Evolutionary conservation across 495 filamentous ascomycete genomes (phyloP), one percentile per base, ranked within the genome.

Genomic region (Cladorrhinum samala): DNA sequence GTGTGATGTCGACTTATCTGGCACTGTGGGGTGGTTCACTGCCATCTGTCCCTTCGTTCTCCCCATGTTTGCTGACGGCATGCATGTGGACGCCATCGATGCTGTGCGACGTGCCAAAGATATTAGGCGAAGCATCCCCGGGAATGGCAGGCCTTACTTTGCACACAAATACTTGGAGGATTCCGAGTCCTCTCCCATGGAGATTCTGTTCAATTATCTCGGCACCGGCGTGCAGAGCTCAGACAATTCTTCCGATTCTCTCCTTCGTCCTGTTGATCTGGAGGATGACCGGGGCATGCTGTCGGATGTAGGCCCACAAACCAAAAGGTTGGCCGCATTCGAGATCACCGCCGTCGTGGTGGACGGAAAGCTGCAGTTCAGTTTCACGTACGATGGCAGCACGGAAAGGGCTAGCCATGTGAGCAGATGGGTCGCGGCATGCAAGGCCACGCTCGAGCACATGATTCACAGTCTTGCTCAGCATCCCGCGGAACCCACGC

Each of bases 1-100:
- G 2, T 53, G 49, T 5, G 23, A 54, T 21, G 72, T 83, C 18
- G 79, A 84, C 56, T 67, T 84, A 21, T 80, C 81, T 1, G 71
- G 73, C 21, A 83, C 81, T 9, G 73, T 83, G 7, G 81, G 81
- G 7, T 84, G 81, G 81, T 84, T 84, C 56, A 84, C 80, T 1
- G 75, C 77, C 2, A 61, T 83, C 23, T 73, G 75, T 44, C 80
- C 81, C 0, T 66, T 84, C 16, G 48, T 37, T 14, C 19, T 61
- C n/a, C 56, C 49, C 11, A 50, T 52, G 11, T 38, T 3, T 2
- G 37, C 39, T 7, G 30, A 11, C 4, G 18, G 33, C 21, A 68
- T 21, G 27, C 27, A 33, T 6, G 27, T 33, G 23, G 46, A 62
- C 30, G 44, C 49, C 6, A 27, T 62, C 25, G 56, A 60, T 23